These are phyloP conservation scores for Scutellaria barbata DNA, from an alignment of 257 asterid genomes.

Conservation along the genomic window DNA sequence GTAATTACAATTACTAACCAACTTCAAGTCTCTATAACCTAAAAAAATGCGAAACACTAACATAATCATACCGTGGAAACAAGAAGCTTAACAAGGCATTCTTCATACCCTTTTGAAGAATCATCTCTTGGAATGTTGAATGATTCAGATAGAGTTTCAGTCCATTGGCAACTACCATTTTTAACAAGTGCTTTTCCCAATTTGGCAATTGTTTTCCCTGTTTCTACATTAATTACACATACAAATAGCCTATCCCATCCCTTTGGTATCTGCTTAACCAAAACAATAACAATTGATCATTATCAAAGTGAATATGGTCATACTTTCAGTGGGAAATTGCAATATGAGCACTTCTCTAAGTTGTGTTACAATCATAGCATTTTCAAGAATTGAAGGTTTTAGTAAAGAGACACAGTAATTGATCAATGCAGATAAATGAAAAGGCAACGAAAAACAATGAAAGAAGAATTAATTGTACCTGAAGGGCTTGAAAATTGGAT, in stretches of 20 bases:
- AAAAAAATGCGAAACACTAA: background rate
- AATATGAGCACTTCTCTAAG: background rate
- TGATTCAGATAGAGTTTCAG: constrained; percentile 72
- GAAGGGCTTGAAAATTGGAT: constrained; percentile 89
- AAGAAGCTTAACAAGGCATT: constrained; percentile 67
- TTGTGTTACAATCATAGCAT: no score
- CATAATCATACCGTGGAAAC: constrained; percentile 62
- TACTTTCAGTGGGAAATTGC: background rate
- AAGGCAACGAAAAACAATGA: background rate
- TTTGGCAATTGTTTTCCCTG: constrained; percentile 71
- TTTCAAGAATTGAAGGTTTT: no score
- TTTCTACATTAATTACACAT: constrained; percentile 61
- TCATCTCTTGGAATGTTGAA: constrained; percentile 58
- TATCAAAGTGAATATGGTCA: background rate
- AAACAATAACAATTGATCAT: background rate
- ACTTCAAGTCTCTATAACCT: constrained; percentile 1
- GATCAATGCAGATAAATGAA: background rate
- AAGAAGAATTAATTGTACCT: constrained; percentile 47
- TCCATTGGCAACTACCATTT: constrained; percentile 83
- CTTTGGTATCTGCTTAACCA: constrained; percentile 75
- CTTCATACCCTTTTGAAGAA: constrained; percentile 61
- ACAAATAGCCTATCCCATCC: constrained; percentile 90
- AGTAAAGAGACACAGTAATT: background rate
- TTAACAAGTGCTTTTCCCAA: constrained; percentile 69
- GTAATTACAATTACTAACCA: background rate